Evolutionary conservation across 75 land plant species (phyloP).

Genomic region (Gnetum montanum): DNA sequence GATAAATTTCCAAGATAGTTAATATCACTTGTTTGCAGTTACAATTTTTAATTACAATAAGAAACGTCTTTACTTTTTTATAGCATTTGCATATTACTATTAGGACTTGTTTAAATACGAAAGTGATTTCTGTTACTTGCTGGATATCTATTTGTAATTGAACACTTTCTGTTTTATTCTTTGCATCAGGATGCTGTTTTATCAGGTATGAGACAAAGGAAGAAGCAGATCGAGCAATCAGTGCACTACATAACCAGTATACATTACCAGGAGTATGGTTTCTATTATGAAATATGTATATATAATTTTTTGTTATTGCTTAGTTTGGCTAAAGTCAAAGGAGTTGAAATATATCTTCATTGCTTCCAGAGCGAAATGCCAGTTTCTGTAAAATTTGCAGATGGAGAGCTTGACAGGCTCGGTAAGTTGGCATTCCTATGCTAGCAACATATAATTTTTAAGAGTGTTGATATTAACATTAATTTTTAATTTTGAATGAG

Average conservation of each 20-base stretch:
- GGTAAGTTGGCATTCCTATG: slow-evolving; percentile 47
- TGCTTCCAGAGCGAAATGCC: slow-evolving; percentile 75
- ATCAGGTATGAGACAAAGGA: slow-evolving; percentile 78
- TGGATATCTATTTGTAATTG: slow-evolving; percentile 2
- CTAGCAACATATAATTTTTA: not conserved
- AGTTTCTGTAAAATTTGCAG: slow-evolving; percentile 96
- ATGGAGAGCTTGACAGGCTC: slow-evolving; percentile 95
- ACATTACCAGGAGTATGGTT: slow-evolving; percentile 85
- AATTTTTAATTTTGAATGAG: not conserved
- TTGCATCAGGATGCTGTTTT: slow-evolving; percentile 90
- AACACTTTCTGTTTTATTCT: not conserved
- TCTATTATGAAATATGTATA: not conserved
- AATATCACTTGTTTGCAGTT: no score
- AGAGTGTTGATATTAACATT: not conserved
- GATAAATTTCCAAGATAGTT: no score
- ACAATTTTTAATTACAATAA: no score
- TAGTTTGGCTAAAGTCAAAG: not conserved
- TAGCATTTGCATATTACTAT: no score
- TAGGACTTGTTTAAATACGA: no score
- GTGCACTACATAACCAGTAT: slow-evolving; percentile 78
- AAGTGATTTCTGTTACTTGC: no score
- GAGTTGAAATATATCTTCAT: not conserved
- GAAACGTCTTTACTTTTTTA: no score
- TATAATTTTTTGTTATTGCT: not conserved
- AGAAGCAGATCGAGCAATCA: slow-evolving; percentile 93